Percentiles rank a stretch among this genome's conserved stretches.
Conservation (phyloP, 2,329 filamentous ascomycete species). For the Fusarium brevicatenulatum region DNA sequence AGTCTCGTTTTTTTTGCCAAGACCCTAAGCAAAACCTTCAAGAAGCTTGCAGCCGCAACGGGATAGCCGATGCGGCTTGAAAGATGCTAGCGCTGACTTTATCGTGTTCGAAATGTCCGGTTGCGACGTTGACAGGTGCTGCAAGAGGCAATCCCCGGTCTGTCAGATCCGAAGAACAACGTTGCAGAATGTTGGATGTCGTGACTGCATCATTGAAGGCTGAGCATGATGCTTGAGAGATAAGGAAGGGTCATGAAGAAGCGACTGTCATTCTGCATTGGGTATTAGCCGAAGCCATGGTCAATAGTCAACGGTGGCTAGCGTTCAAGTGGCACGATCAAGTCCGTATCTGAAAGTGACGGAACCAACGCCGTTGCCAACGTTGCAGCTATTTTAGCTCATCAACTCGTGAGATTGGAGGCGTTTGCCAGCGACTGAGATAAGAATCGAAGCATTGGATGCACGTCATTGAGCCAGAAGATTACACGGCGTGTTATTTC, state of each 20-base stretch:
- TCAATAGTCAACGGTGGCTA: not conserved
- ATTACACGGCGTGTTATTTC: not conserved
- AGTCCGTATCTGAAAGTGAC: not conserved
- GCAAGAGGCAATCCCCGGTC: not conserved
- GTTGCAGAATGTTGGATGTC: not conserved
- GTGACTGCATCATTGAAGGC: not conserved
- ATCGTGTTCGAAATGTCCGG: not conserved
- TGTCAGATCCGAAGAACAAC: not conserved
- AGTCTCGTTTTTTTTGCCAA: not conserved
- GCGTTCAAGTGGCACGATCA: not conserved
- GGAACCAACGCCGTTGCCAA: not conserved
- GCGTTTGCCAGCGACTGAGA: not conserved
- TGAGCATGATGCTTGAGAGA: not conserved
- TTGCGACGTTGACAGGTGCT: not conserved
- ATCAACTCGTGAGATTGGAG: not conserved
- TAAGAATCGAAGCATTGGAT: not conserved
- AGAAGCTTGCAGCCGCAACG: not conserved
- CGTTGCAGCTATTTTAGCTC: not conserved
- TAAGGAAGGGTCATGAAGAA: not conserved
- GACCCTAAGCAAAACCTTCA: not conserved
- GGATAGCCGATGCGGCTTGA: constrained; percentile 3
- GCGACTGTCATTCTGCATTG: not conserved
- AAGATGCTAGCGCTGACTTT: not conserved
- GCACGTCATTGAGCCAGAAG: not conserved
- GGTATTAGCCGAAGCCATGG: not conserved